phyloP scores from a whole-genome alignment of 2,329 filamentous ascomycete genomes.

The Fusarium sp. region DNA sequence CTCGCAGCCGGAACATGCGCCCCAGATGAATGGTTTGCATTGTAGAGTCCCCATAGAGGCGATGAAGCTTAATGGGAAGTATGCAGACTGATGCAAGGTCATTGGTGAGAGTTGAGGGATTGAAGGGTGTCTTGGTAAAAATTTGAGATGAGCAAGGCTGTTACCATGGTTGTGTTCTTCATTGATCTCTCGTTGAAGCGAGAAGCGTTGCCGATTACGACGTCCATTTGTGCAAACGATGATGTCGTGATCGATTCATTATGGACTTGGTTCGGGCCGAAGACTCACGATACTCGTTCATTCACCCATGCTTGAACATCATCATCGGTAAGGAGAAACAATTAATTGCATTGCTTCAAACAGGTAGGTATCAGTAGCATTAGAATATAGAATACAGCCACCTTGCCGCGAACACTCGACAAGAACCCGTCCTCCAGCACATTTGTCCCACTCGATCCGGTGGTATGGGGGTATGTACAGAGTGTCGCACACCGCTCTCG shows the following conservation, averaged over 20 bases:
- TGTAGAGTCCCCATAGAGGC: not conserved
- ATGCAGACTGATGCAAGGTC: not conserved
- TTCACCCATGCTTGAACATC: not conserved
- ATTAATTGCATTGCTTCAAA: slow-evolving; percentile 44
- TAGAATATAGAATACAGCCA: slow-evolving; percentile 49
- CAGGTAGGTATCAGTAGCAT: slow-evolving; percentile 52
- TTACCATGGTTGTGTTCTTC: not conserved
- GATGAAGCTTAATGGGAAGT: not conserved
- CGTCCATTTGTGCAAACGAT: not conserved
- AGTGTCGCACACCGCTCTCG: slow-evolving; percentile 28
- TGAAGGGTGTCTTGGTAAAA: not conserved
- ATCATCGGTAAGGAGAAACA: not conserved
- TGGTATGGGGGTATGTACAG: slow-evolving; percentile 44
- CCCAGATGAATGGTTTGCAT: not conserved
- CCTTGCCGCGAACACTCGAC: slow-evolving; percentile 48
- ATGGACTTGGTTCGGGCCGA: not conserved
- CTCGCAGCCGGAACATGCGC: not conserved
- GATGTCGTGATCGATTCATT: not conserved
- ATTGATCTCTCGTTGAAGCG: not conserved
- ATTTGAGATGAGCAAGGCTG: not conserved
- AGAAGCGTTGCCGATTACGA: not conserved
- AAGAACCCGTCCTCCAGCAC: slow-evolving; percentile 48
- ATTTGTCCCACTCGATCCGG: slow-evolving; percentile 43
- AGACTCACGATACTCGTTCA: not conserved
- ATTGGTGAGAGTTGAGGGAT: not conserved